Evolutionary conservation across 305 asterid genomes (phyloP).

Genomic region (Fraxinus platypoda): DNA sequence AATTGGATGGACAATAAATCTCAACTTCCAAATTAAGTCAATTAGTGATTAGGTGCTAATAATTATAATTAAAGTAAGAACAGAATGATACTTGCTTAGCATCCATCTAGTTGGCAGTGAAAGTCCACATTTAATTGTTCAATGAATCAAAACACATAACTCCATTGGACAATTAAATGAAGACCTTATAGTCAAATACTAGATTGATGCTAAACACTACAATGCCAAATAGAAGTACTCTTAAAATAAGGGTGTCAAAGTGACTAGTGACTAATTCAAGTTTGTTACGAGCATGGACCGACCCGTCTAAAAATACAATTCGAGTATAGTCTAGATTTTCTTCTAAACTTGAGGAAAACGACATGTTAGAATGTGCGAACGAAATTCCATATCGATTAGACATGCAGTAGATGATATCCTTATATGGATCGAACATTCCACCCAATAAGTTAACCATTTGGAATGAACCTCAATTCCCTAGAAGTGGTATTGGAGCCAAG

Average conservation of each 20-base stretch:
- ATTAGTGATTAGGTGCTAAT: no score
- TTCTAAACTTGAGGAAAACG: not conserved
- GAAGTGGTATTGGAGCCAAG: not conserved
- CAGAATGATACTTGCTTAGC: not conserved
- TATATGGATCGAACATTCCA: not conserved
- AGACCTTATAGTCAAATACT: not conserved
- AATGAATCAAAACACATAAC: not conserved
- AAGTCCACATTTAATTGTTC: not conserved
- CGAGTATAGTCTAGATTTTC: not conserved
- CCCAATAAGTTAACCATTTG: not conserved
- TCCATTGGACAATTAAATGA: not conserved
- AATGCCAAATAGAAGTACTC: no score
- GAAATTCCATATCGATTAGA: no score
- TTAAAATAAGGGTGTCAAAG: no score
- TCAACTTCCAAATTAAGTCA: no score
- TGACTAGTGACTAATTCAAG: no score
- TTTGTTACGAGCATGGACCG: no score
- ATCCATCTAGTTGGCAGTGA: not conserved
- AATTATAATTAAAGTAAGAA: not conserved
- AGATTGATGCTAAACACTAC: no score
- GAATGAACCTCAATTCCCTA: not conserved
- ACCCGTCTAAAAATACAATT: not conserved
- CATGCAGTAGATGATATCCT: not conserved
- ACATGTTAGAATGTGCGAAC: no score
- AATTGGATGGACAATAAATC: no score